These are phyloP conservation scores for Nephelium lappaceum DNA, from an alignment of 345 rosid species.

Conservation along the genomic window DNA sequence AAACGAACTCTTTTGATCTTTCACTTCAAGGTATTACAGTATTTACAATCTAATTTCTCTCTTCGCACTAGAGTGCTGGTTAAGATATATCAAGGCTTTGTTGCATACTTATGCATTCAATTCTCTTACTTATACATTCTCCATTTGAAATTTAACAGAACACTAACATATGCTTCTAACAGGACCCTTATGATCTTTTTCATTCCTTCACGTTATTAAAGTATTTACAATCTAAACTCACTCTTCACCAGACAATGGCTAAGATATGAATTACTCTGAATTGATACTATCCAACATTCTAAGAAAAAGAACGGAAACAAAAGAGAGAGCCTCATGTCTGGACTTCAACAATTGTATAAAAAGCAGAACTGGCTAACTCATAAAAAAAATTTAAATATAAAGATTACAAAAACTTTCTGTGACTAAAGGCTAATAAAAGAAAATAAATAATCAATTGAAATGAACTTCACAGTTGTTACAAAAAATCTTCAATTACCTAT, in stretches of 20 bases:
- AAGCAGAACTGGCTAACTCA: constrained; percentile 6
- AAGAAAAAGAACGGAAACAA: background rate
- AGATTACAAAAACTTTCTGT: background rate
- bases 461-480: constrained; percentile 4
- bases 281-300: constrained; percentile 11
- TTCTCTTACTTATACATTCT: background rate
- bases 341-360: background rate
- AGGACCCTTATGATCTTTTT: background rate
- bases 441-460: background rate
- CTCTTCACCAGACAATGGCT: background rate
- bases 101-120: background rate
- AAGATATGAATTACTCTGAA: background rate
- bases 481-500: constrained; percentile 28
- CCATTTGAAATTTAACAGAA: background rate
- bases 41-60: background rate
- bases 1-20: background rate
- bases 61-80: background rate
- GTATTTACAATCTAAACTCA: background rate
- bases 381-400: constrained; percentile 10
- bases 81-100: background rate
- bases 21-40: background rate
- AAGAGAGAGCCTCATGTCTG: background rate
- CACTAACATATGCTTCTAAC: background rate
- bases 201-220: background rate
- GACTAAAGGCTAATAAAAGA: background rate